Percentiles rank a stretch among this genome's conserved stretches.
Evolutionary conservation across 1,284 basidiomycete species (phyloP).

Genomic region (Tylopilus sp.): DNA sequence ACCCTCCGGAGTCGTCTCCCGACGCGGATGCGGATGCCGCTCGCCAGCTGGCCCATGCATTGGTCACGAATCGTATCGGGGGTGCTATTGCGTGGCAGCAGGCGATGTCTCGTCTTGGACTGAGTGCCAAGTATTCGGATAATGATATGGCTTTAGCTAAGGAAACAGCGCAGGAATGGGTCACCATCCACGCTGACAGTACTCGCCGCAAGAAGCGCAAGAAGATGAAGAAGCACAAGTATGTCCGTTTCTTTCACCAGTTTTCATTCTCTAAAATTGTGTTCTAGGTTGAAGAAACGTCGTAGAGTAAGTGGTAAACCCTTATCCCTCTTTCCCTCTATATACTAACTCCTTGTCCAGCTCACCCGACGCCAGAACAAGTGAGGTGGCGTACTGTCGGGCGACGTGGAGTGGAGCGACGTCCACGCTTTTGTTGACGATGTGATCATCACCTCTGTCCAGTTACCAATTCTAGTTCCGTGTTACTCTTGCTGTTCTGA

Average conservation of each 20-base stretch:
- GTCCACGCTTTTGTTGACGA: conserved; percentile 13
- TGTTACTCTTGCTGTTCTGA: not conserved
- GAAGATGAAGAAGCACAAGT: conserved; percentile 94
- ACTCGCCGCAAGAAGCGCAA: conserved; percentile 77
- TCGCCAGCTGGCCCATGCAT: conserved; percentile 64
- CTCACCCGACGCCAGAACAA: conserved; percentile 36
- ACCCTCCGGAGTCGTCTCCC: conserved; percentile 51
- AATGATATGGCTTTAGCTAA: conserved; percentile 48
- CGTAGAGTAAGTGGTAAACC: conserved; percentile 38
- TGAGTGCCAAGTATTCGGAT: conserved; percentile 48
- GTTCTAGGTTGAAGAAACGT: conserved; percentile 44
- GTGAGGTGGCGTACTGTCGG: conserved; percentile 13
- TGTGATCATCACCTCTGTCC: not conserved
- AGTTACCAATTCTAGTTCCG: conserved; percentile 1
- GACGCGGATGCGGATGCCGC: conserved; percentile 77
- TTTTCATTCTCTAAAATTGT: conserved; percentile 6
- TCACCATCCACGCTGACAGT: conserved; percentile 70
- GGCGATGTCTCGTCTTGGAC: conserved; percentile 58
- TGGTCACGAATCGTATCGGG: conserved; percentile 63
- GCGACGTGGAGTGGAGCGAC: not conserved
- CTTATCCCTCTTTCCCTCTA: not conserved
- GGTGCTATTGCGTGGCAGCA: conserved; percentile 64
- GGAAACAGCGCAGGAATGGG: conserved; percentile 56
- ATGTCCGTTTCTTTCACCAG: conserved; percentile 34
- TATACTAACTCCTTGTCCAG: conserved; percentile 21